phyloP scores from a whole-genome alignment of 129 eudicot species.

The Flaveria linearis region DNA sequence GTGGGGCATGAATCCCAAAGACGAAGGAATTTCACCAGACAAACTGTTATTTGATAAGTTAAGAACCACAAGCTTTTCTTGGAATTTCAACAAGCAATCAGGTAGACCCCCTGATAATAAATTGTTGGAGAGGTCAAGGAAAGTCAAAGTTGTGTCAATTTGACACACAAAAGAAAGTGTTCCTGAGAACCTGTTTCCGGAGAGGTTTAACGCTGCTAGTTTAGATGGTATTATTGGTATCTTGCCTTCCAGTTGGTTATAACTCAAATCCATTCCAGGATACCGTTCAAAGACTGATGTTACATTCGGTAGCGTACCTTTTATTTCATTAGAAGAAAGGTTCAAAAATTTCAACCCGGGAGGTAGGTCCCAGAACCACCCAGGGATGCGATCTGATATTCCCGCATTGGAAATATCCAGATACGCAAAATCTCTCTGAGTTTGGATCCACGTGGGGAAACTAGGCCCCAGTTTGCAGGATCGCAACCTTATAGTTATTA shows the following conservation, averaged over 20 bases:
- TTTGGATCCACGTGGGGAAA: constrained; percentile 47
- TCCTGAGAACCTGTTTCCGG: constrained; percentile 35
- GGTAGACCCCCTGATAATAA: constrained; percentile 23
- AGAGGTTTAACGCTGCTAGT: constrained; percentile 22
- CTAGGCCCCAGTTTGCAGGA: constrained; percentile 40
- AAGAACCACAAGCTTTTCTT: constrained; percentile 7
- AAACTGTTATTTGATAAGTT: constrained; percentile 32
- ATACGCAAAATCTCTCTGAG: constrained; percentile 11
- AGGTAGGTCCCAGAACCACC: constrained; percentile 40
- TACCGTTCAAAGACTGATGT: neutral
- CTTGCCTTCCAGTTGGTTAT: neutral
- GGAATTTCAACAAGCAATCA: constrained; percentile 5
- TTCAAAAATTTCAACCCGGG: constrained; percentile 1
- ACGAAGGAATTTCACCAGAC: constrained; percentile 25
- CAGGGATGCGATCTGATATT: constrained; percentile 40
- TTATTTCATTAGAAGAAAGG: constrained; percentile 33
- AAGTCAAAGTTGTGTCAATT: neutral
- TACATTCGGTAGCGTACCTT: constrained; percentile 32
- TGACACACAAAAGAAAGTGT: constrained; percentile 20
- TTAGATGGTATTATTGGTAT: constrained; percentile 8
- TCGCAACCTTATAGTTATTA: constrained; percentile 13
- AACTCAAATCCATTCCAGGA: constrained; percentile 29
- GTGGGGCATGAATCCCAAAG: constrained; percentile 3
- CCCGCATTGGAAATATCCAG: constrained; percentile 43
- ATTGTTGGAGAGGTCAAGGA: constrained; percentile 34